Evolutionary conservation across 1,284 basidiomycete genomes (phyloP).

Genomic region (Apiotrichum domesticum): DNA sequence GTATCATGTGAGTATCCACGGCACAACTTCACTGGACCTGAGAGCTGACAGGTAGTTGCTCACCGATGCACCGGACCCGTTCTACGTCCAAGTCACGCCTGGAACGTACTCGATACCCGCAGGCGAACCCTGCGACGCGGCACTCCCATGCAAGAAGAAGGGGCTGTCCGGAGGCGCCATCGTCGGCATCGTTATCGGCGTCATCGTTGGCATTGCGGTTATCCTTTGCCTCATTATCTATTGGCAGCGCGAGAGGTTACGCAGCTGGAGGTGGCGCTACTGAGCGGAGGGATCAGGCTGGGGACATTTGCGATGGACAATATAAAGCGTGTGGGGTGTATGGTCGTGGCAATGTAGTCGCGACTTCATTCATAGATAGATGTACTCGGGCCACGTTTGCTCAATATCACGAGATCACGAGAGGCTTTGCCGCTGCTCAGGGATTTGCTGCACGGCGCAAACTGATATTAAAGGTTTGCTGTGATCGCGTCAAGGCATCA

Average conservation of each 20-base stretch:
- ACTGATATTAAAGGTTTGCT: too few species aligned
- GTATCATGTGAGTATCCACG: slow-evolving; percentile 34
- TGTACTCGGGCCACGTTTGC: too few species aligned
- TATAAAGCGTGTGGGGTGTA: too few species aligned
- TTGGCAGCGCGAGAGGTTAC: not conserved
- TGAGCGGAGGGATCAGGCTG: not conserved
- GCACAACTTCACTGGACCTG: too few species aligned
- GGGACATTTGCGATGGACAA: too few species aligned
- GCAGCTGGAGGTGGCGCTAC: not conserved
- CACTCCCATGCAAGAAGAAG: slow-evolving; percentile 52
- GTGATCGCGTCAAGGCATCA: too few species aligned
- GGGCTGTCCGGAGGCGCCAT: slow-evolving; percentile 57
- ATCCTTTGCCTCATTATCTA: not conserved
- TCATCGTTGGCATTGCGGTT: not conserved
- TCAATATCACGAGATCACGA: too few species aligned
- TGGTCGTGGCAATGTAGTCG: too few species aligned
- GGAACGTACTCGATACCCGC: slow-evolving; percentile 63
- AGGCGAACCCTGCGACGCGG: slow-evolving; percentile 69
- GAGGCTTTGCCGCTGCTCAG: too few species aligned
- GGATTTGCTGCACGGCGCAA: too few species aligned
- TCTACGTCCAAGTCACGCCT: slow-evolving; percentile 62
- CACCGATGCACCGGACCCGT: slow-evolving; percentile 56
- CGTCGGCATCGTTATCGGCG: slow-evolving; percentile 49
- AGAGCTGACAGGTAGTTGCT: not conserved
- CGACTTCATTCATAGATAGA: too few species aligned